Percentiles rank a stretch among this genome's conserved stretches.
These are phyloP conservation scores for Epichloe scottii DNA, from an alignment of 2,329 filamentous ascomycete species.

Conservation along the genomic window DNA sequence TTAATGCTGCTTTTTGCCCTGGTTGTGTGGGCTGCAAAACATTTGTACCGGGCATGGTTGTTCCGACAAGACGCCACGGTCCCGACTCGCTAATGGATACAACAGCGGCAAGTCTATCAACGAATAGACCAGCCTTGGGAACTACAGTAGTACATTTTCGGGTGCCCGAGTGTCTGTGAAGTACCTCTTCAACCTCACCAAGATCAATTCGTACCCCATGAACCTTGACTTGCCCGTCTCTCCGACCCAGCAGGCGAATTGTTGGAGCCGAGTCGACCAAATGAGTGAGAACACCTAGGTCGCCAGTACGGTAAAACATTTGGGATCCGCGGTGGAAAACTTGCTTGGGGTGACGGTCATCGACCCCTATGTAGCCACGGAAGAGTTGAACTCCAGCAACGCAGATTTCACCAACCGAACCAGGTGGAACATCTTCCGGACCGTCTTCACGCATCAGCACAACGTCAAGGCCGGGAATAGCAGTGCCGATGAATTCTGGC, in stretches of 20 bases:
- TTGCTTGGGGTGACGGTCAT: neutral
- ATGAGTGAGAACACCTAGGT: neutral
- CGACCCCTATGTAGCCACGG: neutral
- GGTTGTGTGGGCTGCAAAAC: neutral
- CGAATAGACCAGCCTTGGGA: neutral
- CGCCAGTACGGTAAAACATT: neutral
- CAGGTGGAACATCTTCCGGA: neutral
- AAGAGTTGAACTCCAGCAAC: neutral
- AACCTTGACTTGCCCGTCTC: neutral
- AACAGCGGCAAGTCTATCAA: neutral
- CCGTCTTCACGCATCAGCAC: neutral
- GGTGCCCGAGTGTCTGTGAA: neutral
- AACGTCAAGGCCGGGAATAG: neutral
- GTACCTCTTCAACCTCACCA: neutral
- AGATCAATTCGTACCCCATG: neutral
- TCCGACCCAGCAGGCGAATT: neutral
- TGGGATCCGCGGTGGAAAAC: neutral
- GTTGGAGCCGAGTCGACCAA: neutral
- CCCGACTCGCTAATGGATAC: neutral
- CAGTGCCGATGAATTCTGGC: neutral
- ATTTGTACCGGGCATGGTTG: neutral
- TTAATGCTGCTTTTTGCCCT: neutral
- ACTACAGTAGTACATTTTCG: neutral
- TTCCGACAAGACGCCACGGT: neutral
- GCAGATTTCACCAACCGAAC: neutral